A percentile compares a stretch with the other conserved stretches of the same genome.
These are phyloP conservation scores for Chrysochromulina tobinii DNA, from an alignment of 78 protist genomes.

Conservation along the genomic window DNA sequence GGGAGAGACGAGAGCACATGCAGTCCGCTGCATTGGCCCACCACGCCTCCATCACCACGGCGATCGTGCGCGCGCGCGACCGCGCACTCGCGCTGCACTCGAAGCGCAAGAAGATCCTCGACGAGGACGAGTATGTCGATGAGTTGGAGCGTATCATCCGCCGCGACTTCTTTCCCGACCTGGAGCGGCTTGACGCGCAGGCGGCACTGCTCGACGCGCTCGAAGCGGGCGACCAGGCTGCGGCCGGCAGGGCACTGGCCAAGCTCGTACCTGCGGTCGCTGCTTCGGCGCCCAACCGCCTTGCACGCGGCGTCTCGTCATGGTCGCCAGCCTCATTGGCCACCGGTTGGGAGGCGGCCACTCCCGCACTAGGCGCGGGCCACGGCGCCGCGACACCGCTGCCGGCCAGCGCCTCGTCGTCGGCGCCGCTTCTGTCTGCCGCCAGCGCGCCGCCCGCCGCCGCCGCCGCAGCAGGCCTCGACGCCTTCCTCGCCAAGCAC, in stretches of 20 bases:
- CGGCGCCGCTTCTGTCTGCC: not conserved
- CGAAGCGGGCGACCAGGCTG: slow-evolving; percentile 6
- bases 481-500: not conserved
- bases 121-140: slow-evolving; percentile 61
- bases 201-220: slow-evolving; percentile 61
- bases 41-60: no score
- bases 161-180: slow-evolving; percentile 72
- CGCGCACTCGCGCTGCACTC: not conserved
- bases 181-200: slow-evolving; percentile 50
- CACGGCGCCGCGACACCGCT: not conserved
- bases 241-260: no score
- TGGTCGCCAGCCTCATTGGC: not conserved
- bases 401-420: not conserved
- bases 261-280: not conserved
- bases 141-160: slow-evolving; percentile 49
- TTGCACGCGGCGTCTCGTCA: not conserved
- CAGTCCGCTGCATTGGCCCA: no score
- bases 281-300: not conserved
- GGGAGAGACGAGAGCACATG: no score
- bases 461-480: not conserved
- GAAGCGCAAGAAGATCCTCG: not conserved
- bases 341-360: no score
- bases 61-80: no score
- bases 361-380: no score
- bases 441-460: no score